These are phyloP conservation scores for Filosporella fistucella DNA, from an alignment of 495 filamentous ascomycete species.

Conservation along the genomic window DNA sequence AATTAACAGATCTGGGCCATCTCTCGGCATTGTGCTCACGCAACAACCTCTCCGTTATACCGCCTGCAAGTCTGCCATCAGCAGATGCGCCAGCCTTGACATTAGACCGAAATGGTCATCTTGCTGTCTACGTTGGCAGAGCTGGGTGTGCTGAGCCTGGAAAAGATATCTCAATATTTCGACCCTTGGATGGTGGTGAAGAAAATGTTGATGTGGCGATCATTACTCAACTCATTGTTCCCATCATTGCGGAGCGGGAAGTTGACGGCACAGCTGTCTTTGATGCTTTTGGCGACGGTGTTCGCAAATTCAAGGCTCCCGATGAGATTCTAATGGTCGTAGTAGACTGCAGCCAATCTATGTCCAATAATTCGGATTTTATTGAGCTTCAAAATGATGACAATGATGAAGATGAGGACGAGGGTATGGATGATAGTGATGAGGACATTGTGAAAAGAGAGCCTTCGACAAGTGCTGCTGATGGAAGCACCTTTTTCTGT, in stretches of 20 bases:
- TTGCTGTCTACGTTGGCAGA: slow-evolving; percentile 29
- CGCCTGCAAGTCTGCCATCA: slow-evolving; percentile 24
- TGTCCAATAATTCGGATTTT: slow-evolving; percentile 26
- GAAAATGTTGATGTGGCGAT: slow-evolving; percentile 25
- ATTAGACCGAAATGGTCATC: slow-evolving; percentile 24
- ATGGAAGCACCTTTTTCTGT: not conserved
- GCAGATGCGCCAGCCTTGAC: slow-evolving; percentile 26
- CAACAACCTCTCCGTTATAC: slow-evolving; percentile 25
- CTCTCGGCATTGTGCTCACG: slow-evolving; percentile 23
- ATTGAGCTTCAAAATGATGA: slow-evolving; percentile 21
- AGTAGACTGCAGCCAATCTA: slow-evolving; percentile 27
- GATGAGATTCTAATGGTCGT: slow-evolving; percentile 30
- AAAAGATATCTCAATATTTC: slow-evolving; percentile 27
- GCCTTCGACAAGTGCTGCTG: not conserved
- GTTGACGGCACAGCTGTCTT: slow-evolving; percentile 28
- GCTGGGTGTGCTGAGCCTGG: slow-evolving; percentile 24
- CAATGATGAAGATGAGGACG: not conserved
- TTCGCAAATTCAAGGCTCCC: slow-evolving; percentile 19
- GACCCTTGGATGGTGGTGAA: slow-evolving; percentile 22
- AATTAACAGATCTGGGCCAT: slow-evolving; percentile 23
- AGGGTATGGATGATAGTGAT: slow-evolving; percentile 2
- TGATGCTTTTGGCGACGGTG: slow-evolving; percentile 25
- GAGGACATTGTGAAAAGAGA: not conserved
- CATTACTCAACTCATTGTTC: slow-evolving; percentile 25
- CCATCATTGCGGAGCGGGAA: slow-evolving; percentile 23